Evolutionary conservation across 306 rosid genomes (phyloP), one percentile per base, ranked within the genome.

Genomic region (Sicyos edulis): DNA sequence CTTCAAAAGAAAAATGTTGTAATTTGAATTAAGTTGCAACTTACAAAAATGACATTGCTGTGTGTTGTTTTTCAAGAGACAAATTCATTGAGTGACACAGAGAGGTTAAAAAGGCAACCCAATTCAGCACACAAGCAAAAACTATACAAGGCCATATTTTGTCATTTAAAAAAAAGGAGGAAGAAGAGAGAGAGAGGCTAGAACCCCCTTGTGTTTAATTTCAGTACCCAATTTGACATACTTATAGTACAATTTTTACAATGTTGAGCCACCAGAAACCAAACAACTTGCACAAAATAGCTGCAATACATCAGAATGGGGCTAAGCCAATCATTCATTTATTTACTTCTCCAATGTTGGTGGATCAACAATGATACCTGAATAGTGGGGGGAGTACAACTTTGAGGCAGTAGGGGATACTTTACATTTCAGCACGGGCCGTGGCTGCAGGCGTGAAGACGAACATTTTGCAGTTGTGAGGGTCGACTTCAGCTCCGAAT

Each of bases 401-500:
- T 55, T 71, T n/a, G 17, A 29, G 9, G 50, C 11, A 29, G 49
- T 54, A 26, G 47, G 29, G n/a, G 22, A 53, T 26, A 26, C 19
- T 70, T 15, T 73, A 73, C 53, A 73, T 73, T 44, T 57, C 67
- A 42, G 76, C 66, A 44, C 40, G 76, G 22, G 29, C 8, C 4
- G 20, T 5, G 12, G 67, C 77, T 72, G 65, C 74, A 34, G 92
- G 97, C 15, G 83, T 86, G 69, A 93, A 81, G 60, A 83, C 76
- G 74, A 85, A 91, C 74, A 91, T 42, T 3, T 78, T 69, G 80
- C 81, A 78, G 72, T 80, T 89, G 7, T 93, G 99, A 74, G 88
- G 73, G 20, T 85, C 85, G 54, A 93, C 96, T 63, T 1, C 67
- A 54, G 89, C 85, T 75, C 88, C 73, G 64, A 87, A 91, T n/a